Base-by-base conservation (phyloP, 768 basidiomycete species). In the Cyclocybe aegerita region DNA sequence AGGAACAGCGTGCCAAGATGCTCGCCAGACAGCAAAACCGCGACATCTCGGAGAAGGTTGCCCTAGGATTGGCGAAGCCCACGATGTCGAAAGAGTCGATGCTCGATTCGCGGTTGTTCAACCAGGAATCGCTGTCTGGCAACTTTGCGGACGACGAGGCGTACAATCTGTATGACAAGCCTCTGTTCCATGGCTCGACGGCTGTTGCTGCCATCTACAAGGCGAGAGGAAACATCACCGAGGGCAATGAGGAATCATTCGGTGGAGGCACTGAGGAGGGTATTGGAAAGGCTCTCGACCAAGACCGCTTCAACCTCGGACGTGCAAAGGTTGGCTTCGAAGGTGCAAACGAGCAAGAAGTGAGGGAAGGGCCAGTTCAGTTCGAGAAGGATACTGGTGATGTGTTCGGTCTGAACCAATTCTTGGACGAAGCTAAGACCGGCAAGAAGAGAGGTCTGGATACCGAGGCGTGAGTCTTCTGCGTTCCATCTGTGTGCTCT, bases 131-230 rank as follows among this genome's bases (percentile, higher is more conserved):
- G 7, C 76, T 96, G 39, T 78, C 85, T 0, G 78, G 75, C 38
- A 80, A 77, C 48, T 98, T 98, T 69, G 97, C 82, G 31, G 90
- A 92, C 57, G 93, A 96, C 32, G 97, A 98, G 46, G 78, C 82
- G n/a, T 98, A 98, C 71, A 90, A 86, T 59, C 70, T 99, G 23
- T 98, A 98, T 70, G 97, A 99, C 66, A 83, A 84, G 43, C 94
- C 96, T 3, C 75, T 99, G 43, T 99, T 99, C 82, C 89, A 93
- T 60, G 96, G 97, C 1, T 96, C 95, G 2, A 86, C 88, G 4
- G 96, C 96, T 12, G 94, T 92, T 0, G 93, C 96, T n/a, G 97
- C 97, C n/a, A 99, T 99, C 59, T 99, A 99, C 79, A 96, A 95
- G 69, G 92, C 96, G 4, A 80, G 87, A 23, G 94, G 95, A 0